phyloP scores from a whole-genome alignment of 176 grass and related monocot genomes.

The Saccharum officinarum region DNA sequence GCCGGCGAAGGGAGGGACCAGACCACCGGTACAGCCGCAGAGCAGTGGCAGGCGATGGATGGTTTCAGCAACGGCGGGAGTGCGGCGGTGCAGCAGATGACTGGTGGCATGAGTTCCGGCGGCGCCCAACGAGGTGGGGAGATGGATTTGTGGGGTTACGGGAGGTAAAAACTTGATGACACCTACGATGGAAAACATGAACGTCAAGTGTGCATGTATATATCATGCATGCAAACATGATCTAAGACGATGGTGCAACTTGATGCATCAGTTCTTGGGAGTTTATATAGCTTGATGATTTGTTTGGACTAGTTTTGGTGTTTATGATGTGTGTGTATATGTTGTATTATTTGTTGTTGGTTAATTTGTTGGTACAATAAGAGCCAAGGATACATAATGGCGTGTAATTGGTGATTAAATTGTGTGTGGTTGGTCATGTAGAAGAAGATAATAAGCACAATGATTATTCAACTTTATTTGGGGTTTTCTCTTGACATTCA shows the following conservation, averaged over 20 bases:
- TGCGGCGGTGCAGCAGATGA: constrained; percentile 66
- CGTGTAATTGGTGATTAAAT: constrained; percentile 1
- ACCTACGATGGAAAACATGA: neutral
- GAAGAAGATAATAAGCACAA: neutral
- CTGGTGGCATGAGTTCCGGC: constrained; percentile 49
- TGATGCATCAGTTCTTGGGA: constrained; percentile 1
- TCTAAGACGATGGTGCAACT: neutral
- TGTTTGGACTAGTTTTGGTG: constrained; percentile 46
- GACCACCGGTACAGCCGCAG: constrained; percentile 8
- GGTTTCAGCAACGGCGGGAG: constrained; percentile 53
- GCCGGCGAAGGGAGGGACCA: constrained; percentile 51
- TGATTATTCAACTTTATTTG: constrained; percentile 5
- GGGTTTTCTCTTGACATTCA: constrained; percentile 19
- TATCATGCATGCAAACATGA: neutral
- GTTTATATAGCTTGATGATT: constrained; percentile 23
- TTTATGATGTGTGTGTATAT: constrained; percentile 36
- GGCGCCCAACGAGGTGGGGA: constrained; percentile 62
- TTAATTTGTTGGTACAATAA: constrained; percentile 48
- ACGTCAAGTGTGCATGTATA: constrained; percentile 9
- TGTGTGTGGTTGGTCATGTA: constrained; percentile 2
- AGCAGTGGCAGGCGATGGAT: constrained; percentile 78
- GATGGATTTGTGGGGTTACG: constrained; percentile 97
- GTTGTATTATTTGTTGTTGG: constrained; percentile 37
- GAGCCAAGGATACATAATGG: constrained; percentile 32
- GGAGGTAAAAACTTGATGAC: constrained; percentile 40